phyloP scores from a whole-genome alignment of 202 grass and related monocot species.

The Panicum hallii region DNA sequence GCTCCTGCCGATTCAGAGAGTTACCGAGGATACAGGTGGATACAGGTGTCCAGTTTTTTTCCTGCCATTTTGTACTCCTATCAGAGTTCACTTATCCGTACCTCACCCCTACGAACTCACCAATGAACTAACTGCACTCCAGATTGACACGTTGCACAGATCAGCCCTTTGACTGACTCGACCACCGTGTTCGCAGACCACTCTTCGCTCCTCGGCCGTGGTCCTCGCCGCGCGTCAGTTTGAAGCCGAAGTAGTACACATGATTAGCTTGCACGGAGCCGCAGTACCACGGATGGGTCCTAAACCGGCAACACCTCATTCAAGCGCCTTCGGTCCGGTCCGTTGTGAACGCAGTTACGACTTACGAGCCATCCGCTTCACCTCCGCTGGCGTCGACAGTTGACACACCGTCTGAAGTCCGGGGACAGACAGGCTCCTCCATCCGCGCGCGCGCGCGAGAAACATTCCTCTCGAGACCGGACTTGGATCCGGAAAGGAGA shows the following conservation, averaged over 20 bases:
- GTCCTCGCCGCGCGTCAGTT: not conserved
- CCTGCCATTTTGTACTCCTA: not conserved
- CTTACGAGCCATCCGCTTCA: slow-evolving; percentile 16
- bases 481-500: not conserved
- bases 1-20: not conserved
- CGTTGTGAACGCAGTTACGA: slow-evolving; percentile 36
- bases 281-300: slow-evolving; percentile 7
- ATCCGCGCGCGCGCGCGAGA: not conserved
- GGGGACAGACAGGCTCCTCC: not conserved
- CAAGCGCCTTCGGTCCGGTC: not conserved
- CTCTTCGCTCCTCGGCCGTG: not conserved
- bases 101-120: not conserved
- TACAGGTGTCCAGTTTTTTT: not conserved
- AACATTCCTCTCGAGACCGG: slow-evolving; percentile 4
- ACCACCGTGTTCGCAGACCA: not conserved
- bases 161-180: not conserved
- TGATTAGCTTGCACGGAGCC: slow-evolving; percentile 6
- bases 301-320: not conserved
- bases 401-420: slow-evolving; percentile 6
- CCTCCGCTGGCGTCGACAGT: slow-evolving; percentile 8
- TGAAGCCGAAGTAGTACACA: not conserved
- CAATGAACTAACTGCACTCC: not conserved
- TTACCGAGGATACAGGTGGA: not conserved
- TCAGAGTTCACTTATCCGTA: no score
- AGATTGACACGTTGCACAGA: not conserved